These are phyloP conservation scores for Amesomyces nigricolor DNA, from an alignment of 2,329 filamentous ascomycete species.

Conservation along the genomic window DNA sequence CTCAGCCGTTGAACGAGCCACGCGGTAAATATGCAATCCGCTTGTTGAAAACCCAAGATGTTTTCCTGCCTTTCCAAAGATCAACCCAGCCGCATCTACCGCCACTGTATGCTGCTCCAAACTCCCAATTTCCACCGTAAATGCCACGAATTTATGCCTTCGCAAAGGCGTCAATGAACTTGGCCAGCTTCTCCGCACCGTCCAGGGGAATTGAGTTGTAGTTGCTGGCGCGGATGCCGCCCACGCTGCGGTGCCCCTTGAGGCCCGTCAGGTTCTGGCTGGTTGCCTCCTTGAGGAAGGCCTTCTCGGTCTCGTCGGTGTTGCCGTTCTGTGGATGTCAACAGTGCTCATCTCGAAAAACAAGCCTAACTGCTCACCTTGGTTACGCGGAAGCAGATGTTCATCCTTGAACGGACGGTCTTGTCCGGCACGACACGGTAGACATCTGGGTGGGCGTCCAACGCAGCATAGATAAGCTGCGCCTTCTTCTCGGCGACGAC, in stretches of 20 bases:
- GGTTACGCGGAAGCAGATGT: constrained; percentile 81
- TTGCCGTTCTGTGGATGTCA: constrained; percentile 43
- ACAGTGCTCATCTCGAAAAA: too few relatives aligned
- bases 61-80: not conserved
- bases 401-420: constrained; percentile 77
- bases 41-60: constrained; percentile 7
- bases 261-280: constrained; percentile 67
- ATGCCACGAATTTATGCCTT: constrained; percentile 26
- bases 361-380: constrained; percentile 37
- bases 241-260: constrained; percentile 83
- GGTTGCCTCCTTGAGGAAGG: constrained; percentile 69
- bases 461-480: constrained; percentile 63
- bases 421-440: constrained; percentile 75
- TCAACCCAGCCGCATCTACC: too few relatives aligned
- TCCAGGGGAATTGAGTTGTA: constrained; percentile 77
- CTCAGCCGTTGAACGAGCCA: constrained; percentile 13
- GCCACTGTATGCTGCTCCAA: not conserved
- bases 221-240: constrained; percentile 79
- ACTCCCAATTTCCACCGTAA: not conserved
- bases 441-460: constrained; percentile 67
- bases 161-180: constrained; percentile 55
- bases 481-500: constrained; percentile 70
- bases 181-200: constrained; percentile 61
- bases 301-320: constrained; percentile 66
- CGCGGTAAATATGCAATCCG: not conserved